phyloP scores from a whole-genome alignment of 1,284 basidiomycete species.

The Cutaneotrichosporon dermatis region DNA sequence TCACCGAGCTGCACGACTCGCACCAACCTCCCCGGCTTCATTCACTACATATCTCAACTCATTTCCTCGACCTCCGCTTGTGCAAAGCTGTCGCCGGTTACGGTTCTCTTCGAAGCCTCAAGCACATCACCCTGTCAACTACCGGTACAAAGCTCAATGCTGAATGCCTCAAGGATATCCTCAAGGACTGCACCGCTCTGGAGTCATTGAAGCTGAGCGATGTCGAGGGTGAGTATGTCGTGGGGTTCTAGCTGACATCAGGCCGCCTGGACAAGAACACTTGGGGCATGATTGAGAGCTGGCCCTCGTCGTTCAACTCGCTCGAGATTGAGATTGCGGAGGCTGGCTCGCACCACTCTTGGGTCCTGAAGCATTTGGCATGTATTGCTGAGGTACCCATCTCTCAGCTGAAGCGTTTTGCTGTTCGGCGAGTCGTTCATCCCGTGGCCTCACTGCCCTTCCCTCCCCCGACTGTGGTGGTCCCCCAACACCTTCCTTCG shows the following conservation, averaged over 20 bases:
- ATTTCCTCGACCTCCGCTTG: constrained; percentile 27
- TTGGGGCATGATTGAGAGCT: constrained; percentile 25
- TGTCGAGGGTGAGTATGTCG: constrained; percentile 21
- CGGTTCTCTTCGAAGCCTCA: constrained; percentile 21
- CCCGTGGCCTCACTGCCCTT: constrained; percentile 25
- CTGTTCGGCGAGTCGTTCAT: constrained; percentile 22
- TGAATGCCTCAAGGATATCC: constrained; percentile 22
- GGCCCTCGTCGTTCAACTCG: constrained; percentile 21
- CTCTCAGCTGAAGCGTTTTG: constrained; percentile 23
- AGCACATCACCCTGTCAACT: constrained; percentile 24
- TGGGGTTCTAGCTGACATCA: constrained; percentile 4
- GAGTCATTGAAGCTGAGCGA: constrained; percentile 23
- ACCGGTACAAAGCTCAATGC: constrained; percentile 29
- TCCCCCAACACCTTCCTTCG: constrained; percentile 11
- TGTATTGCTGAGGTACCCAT: constrained; percentile 26
- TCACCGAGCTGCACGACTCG: constrained; percentile 9
- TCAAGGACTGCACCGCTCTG: constrained; percentile 24
- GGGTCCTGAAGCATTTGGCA: constrained; percentile 30
- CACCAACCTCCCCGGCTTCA: constrained; percentile 7
- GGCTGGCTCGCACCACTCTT: constrained; percentile 27
- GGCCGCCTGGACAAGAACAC: constrained; percentile 33
- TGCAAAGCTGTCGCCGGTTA: constrained; percentile 19
- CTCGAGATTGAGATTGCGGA: constrained; percentile 27
- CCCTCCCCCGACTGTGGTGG: constrained; percentile 11
- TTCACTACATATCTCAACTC: constrained; percentile 24